Evolutionary conservation across 768 basidiomycete genomes (phyloP), one percentile per base, ranked within the genome.

Genomic region (Boletus subparvulus): DNA sequence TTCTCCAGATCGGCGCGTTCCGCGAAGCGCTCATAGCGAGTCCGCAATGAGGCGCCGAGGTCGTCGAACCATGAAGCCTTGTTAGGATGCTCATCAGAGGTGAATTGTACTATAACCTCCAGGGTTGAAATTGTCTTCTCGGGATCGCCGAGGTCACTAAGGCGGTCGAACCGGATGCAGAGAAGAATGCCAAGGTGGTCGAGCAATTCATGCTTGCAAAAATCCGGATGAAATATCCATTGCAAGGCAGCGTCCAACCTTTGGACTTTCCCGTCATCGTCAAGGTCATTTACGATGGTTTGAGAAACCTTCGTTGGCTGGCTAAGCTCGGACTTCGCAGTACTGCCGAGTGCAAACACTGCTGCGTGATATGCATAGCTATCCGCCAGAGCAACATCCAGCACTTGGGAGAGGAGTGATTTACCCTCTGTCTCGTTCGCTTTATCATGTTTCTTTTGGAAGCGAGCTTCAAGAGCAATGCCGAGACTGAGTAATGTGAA

Each of bases 381-480:
- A n/a, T 50, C 41, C 9, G 41, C n/a, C 1, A 21, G 17, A 3
- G 30, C 30, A 2, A 35, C 30, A 11, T 49, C 35, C 47, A 43
- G 7, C 2, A 49, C 42, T 9, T 33, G 33, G 10, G 21, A 24
- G 5, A 54, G 41, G 6, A 54, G 28, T 7, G 41, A 13, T 21
- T 24, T 35, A 2, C 58, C 66, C 28, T 62, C 54, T 5, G 57
- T 32, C 17, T 50, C 36, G 33, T 62, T 60, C 17, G 28, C 56
- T 19, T 37, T 24, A 11, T 51, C 7, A 0, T 26, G 54, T 28
- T 28, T 42, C 28, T 47, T 47, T 14, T 51, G 41, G 37, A 55
- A 64, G 10, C 64, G 55, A 6, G 47, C 39, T 14, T 13, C 8
- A 16, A 65, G 46, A 12, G 59, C 59, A 21, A 26, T 36, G 13